Evolutionary conservation across 208 protist genomes (phyloP), one percentile per base, ranked within the genome.

Genomic region (Trypanosoma caninum): DNA sequence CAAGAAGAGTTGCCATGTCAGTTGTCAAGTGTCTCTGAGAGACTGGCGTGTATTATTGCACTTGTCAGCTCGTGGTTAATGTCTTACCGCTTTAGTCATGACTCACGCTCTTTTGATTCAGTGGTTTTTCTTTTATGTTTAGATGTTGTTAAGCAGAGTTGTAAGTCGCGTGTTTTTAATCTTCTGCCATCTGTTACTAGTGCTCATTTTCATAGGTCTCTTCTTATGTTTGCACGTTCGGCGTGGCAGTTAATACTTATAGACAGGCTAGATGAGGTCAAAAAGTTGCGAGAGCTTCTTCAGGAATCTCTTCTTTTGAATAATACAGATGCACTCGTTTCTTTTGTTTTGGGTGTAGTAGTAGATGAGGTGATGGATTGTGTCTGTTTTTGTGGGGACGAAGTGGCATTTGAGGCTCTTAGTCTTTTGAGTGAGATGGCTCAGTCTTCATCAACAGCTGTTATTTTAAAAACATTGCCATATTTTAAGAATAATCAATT

Each of bases 321-420:
- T 2, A 59, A 27, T 58, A 14, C 28, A 23, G 41, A 62, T 20
- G 14, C 34, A 54, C 8, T 65, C 23, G 27, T 30, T 11, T 9
- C 20, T 37, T 30, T 62, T 25, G 6, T 71, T 22, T 23, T 64
- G 20, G 41, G 47, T 30, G 25, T 63, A 16, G 28, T 71, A 11
- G 57, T 64, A 22, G 41, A 71, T 54, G 65, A 65, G 30, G 51
- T 71, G 2, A 65, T 64, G 50, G 23, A 58, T 27, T 63, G 65
- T 38, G 57, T 64, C 41, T 37, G 2, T 18, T 59, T 3, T 42
- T 63, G 47, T 34, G n/a, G 13, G 20, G 37, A 25, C 28, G 50
- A 59, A 45, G 54, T 33, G n/a, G 57, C 28, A 16, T 27, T 71
- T 44, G 65, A 51, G 27, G 65, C 65, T 20, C 48, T 71, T 28